Evolutionary conservation across 2,329 filamentous ascomycete species (phyloP).

Genomic region (Fusarium heterosporum): DNA sequence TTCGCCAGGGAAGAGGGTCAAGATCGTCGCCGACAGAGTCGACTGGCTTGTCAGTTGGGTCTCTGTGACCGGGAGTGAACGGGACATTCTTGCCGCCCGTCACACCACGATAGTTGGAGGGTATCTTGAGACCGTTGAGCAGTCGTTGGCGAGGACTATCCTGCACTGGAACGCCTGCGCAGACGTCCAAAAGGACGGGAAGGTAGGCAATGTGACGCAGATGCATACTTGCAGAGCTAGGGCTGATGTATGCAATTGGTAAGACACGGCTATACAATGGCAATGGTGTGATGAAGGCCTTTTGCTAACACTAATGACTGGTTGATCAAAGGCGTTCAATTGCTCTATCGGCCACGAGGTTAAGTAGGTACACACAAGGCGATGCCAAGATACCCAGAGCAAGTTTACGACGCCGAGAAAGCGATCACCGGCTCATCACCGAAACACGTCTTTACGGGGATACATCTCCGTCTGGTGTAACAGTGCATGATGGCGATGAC

Average conservation of each 20-base stretch:
- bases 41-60: conserved; percentile 72
- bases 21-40: conserved; percentile 70
- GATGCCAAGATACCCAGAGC: conserved; percentile 14
- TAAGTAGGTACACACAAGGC: conserved; percentile 17
- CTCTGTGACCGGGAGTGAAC: conserved; percentile 69
- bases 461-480: conserved; percentile 24
- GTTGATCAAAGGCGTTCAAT: background rate
- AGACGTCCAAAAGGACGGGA: conserved; percentile 27
- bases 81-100: conserved; percentile 56
- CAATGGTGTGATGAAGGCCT: background rate
- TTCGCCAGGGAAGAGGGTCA: conserved; percentile 74
- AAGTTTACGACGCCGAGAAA: conserved; percentile 28
- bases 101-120: conserved; percentile 56
- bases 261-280: background rate
- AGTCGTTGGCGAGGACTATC: conserved; percentile 68
- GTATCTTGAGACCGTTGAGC: conserved; percentile 61
- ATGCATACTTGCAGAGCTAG: conserved; percentile 28
- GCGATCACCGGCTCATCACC: conserved; percentile 35
- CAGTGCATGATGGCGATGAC: conserved; percentile 11
- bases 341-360: conserved; percentile 3
- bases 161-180: conserved; percentile 45
- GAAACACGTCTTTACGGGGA: conserved; percentile 26
- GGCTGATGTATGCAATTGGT: background rate
- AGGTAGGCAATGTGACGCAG: conserved; percentile 26
- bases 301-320: background rate